phyloP scores from a whole-genome alignment of 2,329 filamentous ascomycete species.

The Paecilomyces sp. region DNA sequence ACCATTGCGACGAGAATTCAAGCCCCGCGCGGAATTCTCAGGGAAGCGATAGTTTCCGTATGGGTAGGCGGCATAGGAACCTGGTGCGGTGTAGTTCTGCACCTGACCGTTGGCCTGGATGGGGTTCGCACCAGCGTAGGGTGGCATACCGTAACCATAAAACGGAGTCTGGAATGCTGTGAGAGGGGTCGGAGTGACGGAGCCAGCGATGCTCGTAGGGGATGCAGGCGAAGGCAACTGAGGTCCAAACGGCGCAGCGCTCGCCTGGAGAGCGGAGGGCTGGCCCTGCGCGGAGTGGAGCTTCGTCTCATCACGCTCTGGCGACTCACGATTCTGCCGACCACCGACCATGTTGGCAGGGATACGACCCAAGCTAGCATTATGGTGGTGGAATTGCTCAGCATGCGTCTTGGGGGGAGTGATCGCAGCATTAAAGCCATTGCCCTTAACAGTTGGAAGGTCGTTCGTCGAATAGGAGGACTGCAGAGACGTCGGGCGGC shows the following conservation, averaged over 20 bases:
- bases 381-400: slow-evolving; percentile 63
- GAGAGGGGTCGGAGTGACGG: slow-evolving; percentile 23
- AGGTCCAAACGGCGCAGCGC: slow-evolving; percentile 71
- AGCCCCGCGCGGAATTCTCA: slow-evolving; percentile 69
- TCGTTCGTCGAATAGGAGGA: slow-evolving; percentile 88
- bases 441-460: slow-evolving; percentile 73
- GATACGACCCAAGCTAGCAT: slow-evolving; percentile 73
- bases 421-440: slow-evolving; percentile 41
- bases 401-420: slow-evolving; percentile 52
- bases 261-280: slow-evolving; percentile 70
- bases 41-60: slow-evolving; percentile 53
- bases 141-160: slow-evolving; percentile 45
- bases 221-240: slow-evolving; percentile 37
- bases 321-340: slow-evolving; percentile 47
- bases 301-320: slow-evolving; percentile 40
- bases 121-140: slow-evolving; percentile 46
- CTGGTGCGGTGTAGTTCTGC: slow-evolving; percentile 46
- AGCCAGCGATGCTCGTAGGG: slow-evolving; percentile 17
- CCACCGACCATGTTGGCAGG: slow-evolving; percentile 58
- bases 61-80: slow-evolving; percentile 46
- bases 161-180: slow-evolving; percentile 32
- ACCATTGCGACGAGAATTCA: slow-evolving; percentile 57
- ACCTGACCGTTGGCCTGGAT: slow-evolving; percentile 28
- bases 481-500: slow-evolving; percentile 49
- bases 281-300: slow-evolving; percentile 50